Conservation (phyloP, 768 basidiomycete genomes). For the Rhodotorula graminis region DNA sequence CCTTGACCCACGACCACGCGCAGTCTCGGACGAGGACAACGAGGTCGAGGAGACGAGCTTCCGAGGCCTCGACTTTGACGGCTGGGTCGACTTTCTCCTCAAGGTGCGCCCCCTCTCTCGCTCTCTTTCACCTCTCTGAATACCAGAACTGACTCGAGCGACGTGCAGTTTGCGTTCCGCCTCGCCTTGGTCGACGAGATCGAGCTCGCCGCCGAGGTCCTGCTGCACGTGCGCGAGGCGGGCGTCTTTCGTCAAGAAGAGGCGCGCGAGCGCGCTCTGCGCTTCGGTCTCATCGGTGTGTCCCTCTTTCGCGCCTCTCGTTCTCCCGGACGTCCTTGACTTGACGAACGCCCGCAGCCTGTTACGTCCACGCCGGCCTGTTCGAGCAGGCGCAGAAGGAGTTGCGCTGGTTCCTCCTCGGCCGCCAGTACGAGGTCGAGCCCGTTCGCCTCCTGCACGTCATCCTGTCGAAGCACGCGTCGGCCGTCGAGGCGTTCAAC, state of each 20-base stretch:
- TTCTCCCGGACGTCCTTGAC: no score
- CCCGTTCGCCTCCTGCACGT: constrained; percentile 72
- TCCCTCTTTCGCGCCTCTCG: no score
- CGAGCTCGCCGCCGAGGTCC: constrained; percentile 65
- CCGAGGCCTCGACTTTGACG: constrained; percentile 72
- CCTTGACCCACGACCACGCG: no score
- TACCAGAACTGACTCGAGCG: not conserved
- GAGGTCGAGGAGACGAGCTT: constrained; percentile 64
- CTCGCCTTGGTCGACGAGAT: constrained; percentile 62
- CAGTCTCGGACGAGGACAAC: constrained; percentile 49
- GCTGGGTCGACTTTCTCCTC: constrained; percentile 79
- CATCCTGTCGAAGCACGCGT: constrained; percentile 65
- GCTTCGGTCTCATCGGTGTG: constrained; percentile 71
- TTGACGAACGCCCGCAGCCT: constrained; percentile 60
- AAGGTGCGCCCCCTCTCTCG: constrained; percentile 57
- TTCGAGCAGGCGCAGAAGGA: constrained; percentile 65
- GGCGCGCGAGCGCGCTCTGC: constrained; percentile 63
- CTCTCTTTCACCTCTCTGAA: no score
- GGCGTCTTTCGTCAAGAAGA: constrained; percentile 57
- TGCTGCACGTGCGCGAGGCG: constrained; percentile 69
- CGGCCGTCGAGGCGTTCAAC: constrained; percentile 69
- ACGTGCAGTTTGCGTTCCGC: constrained; percentile 66
- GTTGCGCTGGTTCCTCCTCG: constrained; percentile 66
- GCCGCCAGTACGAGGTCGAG: constrained; percentile 81
- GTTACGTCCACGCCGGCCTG: constrained; percentile 60